Conservation (phyloP, 1,284 basidiomycete genomes). For the Pseudozyma hubeiensis region DNA sequence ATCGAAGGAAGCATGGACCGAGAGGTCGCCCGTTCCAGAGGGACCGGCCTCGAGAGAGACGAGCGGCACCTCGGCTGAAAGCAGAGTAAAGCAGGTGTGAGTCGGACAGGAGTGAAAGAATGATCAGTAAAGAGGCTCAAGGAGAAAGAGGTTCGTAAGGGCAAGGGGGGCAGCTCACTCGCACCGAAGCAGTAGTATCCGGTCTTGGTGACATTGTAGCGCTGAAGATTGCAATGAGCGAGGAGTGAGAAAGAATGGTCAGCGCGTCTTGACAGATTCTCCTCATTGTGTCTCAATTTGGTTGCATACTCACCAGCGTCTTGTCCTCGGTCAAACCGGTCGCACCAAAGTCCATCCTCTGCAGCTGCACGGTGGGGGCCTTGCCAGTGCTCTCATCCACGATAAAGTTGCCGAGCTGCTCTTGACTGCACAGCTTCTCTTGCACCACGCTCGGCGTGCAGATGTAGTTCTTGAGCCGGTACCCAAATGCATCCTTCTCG, state of each 20-base stretch:
- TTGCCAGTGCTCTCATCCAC: constrained; percentile 45
- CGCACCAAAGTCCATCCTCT: constrained; percentile 54
- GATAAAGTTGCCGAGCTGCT: constrained; percentile 61
- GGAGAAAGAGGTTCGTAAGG: neutral
- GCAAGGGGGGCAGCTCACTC: constrained; percentile 63
- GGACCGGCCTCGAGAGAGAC: constrained; percentile 72
- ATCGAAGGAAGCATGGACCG: constrained; percentile 79
- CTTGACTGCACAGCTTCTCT: constrained; percentile 47
- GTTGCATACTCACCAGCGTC: constrained; percentile 23
- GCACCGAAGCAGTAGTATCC: constrained; percentile 95
- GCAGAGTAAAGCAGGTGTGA: neutral
- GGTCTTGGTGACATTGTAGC: constrained; percentile 83
- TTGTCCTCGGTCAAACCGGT: constrained; percentile 18
- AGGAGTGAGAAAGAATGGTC: neutral
- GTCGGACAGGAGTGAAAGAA: neutral
- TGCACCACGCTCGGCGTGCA: constrained; percentile 43
- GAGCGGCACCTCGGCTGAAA: constrained; percentile 82
- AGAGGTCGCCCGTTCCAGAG: constrained; percentile 5
- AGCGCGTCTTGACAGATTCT: neutral
- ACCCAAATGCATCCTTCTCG: constrained; percentile 65
- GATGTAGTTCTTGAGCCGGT: constrained; percentile 76
- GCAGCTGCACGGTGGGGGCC: constrained; percentile 35
- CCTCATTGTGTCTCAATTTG: neutral
- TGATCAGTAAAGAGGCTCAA: neutral
- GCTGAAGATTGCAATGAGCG: constrained; percentile 15